Percentiles rank a stretch among this genome's conserved stretches.
Evolutionary conservation across 2,329 filamentous ascomycete species (phyloP).

Genomic region (Paraconiothyrium sp.): DNA sequence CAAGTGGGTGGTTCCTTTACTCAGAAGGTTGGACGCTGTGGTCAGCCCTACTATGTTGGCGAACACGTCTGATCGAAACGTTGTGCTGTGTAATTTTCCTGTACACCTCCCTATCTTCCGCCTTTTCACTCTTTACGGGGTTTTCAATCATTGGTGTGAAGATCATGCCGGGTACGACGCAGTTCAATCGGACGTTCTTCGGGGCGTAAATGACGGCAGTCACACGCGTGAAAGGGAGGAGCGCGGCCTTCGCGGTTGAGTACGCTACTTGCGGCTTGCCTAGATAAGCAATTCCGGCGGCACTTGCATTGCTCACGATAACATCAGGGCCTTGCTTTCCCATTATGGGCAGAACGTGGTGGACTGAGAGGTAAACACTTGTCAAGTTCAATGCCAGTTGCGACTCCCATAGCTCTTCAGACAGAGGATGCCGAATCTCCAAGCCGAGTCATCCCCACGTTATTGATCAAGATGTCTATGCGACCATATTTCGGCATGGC

Average conservation of each 20-base stretch:
- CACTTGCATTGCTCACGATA: conserved; percentile 59
- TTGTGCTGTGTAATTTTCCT: conserved; percentile 14
- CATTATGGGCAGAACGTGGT: conserved; percentile 65
- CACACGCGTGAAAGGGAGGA: conserved; percentile 61
- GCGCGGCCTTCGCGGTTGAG: conserved; percentile 55
- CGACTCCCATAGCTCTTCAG: conserved; percentile 61
- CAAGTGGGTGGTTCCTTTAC: neutral
- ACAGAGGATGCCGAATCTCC: conserved; percentile 60
- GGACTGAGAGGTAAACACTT: conserved; percentile 63
- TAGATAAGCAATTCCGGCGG: conserved; percentile 63
- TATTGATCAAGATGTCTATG: conserved; percentile 66
- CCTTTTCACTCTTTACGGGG: conserved; percentile 21
- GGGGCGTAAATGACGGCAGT: conserved; percentile 62
- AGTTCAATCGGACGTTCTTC: conserved; percentile 61
- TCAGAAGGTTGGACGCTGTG: neutral
- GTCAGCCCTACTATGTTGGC: neutral
- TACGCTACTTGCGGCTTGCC: conserved; percentile 64
- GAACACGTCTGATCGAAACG: conserved; percentile 37
- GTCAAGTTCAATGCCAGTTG: conserved; percentile 67
- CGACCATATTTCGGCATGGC: conserved; percentile 52
- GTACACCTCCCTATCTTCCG: conserved; percentile 18
- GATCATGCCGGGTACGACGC: conserved; percentile 66
- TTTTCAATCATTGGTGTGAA: conserved; percentile 52
- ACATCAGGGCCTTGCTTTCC: conserved; percentile 57
- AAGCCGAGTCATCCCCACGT: conserved; percentile 62